Evolutionary conservation across 2,329 filamentous ascomycete genomes (phyloP), one percentile per base, ranked within the genome.

Genomic region (Ophiostoma ips): DNA sequence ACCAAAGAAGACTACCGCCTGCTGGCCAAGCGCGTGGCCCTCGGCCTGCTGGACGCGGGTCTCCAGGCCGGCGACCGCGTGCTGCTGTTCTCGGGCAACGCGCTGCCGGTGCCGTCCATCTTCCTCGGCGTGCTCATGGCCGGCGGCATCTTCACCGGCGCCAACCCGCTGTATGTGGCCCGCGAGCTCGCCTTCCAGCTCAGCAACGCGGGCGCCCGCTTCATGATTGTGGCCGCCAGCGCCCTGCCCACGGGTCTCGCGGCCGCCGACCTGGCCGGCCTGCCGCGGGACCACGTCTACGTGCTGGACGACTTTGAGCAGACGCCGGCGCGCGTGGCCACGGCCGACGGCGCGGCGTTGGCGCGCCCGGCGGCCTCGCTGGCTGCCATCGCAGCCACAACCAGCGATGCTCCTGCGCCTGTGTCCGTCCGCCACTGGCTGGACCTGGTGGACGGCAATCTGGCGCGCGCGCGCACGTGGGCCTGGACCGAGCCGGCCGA

Each of bases 151-250:
- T 90, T 90, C 66, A 84, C 81, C 0, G 85, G 84, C 24, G 64
- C 64, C 35, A 65, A 65, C 52, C 64, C 64, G 19, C 53, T 56
- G 4, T 64, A 79, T 57, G 79, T 85, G 0, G 68, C 77, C 0
- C 69, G 83, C 18, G 86, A 92, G 63, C 64, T 94, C 43, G 82
- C 79, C 7, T 83, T 85, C 62, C 87, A 92, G 63, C 68, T 92
- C 34, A 71, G 76, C 46, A 83, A 90, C 62, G 82, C 80, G 50
- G 80, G 75, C 0, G 81, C 85, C 0, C 72, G 64, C 7, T 82
- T 84, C 58, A 65, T 92, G 51, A 66, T 92, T 49, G 75, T 77
- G n/a, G 73, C 79, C 0, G 73, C 77, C 34, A 68, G 60, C 0
- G 75, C 71, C 53, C 64, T 88, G 19, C 71, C 77, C 11, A 77